These are phyloP conservation scores for Clathrospora elynae DNA, from an alignment of 2,329 filamentous ascomycete species.

Conservation along the genomic window DNA sequence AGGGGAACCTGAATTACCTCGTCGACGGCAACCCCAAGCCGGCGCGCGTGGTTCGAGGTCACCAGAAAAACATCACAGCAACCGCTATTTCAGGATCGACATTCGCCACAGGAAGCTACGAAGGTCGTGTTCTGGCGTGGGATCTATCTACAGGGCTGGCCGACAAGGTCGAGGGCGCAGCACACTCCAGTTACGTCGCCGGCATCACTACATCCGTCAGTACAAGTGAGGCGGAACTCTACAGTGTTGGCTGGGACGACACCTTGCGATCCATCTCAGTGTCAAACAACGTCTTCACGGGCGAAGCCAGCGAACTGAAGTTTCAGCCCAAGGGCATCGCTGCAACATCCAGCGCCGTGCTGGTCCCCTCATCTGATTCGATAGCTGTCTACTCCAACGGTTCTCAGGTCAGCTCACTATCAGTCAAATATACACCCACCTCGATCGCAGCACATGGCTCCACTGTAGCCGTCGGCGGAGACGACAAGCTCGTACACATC, in stretches of 20 bases:
- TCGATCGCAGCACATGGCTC: constrained; percentile 71
- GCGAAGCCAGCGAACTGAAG: constrained; percentile 67
- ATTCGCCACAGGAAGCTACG: constrained; percentile 88
- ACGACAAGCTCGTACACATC: constrained; percentile 75
- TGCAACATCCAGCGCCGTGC: constrained; percentile 58
- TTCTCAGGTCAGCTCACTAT: constrained; percentile 63
- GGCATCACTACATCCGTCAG: constrained; percentile 65
- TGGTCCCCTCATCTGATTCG: constrained; percentile 60
- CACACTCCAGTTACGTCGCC: constrained; percentile 84
- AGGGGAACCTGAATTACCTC: constrained; percentile 89
- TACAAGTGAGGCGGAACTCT: constrained; percentile 59
- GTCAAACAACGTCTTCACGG: constrained; percentile 74
- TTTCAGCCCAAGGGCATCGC: constrained; percentile 80
- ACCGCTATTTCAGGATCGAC: constrained; percentile 67
- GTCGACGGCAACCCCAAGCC: constrained; percentile 72
- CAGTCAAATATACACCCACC: constrained; percentile 68
- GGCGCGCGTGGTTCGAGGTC: constrained; percentile 76
- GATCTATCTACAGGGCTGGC: constrained; percentile 72
- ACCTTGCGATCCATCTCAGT: constrained; percentile 79
- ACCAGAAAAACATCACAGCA: constrained; percentile 89
- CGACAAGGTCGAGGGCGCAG: constrained; percentile 74
- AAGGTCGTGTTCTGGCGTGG: constrained; percentile 86
- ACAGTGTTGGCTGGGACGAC: constrained; percentile 94
- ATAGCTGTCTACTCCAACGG: constrained; percentile 66
- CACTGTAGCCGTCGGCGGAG: constrained; percentile 75